These are phyloP conservation scores for Corymbia citriodora DNA, from an alignment of 441 rosid genomes.

Conservation along the genomic window DNA sequence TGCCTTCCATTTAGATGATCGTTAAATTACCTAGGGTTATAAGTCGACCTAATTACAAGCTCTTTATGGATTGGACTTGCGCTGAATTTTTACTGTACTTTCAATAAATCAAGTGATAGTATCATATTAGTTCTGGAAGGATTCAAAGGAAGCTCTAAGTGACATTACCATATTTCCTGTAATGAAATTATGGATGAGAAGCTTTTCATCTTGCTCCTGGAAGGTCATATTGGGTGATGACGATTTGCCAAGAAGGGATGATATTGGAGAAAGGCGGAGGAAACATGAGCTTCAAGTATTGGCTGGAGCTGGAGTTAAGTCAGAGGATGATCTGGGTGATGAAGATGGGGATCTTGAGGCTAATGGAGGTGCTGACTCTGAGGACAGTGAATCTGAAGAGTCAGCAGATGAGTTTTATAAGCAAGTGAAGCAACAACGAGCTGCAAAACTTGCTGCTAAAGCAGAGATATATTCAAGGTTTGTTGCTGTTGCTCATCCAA, in stretches of 20 bases:
- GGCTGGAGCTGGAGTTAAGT: slow-evolving; percentile 70
- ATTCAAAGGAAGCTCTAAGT: background rate
- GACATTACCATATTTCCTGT: background rate
- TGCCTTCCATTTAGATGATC: background rate
- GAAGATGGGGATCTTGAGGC: slow-evolving; percentile 20
- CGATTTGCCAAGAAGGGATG: slow-evolving; percentile 87
- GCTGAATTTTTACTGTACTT: background rate
- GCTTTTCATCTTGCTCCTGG: background rate
- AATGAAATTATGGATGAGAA: background rate
- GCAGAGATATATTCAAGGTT: slow-evolving; percentile 63
- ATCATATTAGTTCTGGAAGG: background rate
- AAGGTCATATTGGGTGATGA: slow-evolving; percentile 81
- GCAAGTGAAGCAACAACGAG: slow-evolving; percentile 50
- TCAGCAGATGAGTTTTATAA: slow-evolving; percentile 72
- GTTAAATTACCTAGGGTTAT: background rate
- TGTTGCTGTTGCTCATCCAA: background rate
- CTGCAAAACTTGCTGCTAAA: slow-evolving; percentile 66
- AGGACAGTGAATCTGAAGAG: slow-evolving; percentile 38
- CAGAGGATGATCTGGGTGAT: slow-evolving; percentile 47
- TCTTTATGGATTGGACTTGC: background rate
- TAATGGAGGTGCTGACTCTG: slow-evolving; percentile 27
- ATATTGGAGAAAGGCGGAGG: slow-evolving; percentile 88
- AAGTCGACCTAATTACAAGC: background rate
- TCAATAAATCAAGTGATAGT: background rate
- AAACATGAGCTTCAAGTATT: slow-evolving; percentile 77